These are phyloP conservation scores for Claviceps sorghi DNA, from an alignment of 2,329 filamentous ascomycete genomes.

Conservation along the genomic window DNA sequence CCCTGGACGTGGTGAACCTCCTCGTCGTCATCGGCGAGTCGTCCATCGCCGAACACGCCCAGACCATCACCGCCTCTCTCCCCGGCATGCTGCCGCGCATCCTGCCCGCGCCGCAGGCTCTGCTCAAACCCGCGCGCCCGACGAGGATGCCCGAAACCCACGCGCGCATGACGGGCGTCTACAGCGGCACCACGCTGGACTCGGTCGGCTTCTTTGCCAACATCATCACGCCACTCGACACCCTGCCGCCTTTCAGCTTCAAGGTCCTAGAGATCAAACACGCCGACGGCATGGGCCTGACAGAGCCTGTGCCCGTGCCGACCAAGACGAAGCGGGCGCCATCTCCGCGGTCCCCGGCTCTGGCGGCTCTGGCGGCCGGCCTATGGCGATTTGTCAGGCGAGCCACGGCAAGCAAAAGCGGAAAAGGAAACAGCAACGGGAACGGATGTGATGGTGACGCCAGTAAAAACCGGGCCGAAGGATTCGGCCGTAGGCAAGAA, in stretches of 20 bases:
- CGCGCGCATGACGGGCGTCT: conserved; percentile 43
- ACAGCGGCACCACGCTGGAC: conserved; percentile 38
- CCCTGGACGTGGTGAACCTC: conserved; percentile 46
- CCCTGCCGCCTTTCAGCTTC: conserved; percentile 32
- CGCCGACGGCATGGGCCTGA: conserved; percentile 11
- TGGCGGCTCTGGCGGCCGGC: not conserved
- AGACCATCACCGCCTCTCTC: conserved; percentile 43
- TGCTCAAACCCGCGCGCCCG: conserved; percentile 42
- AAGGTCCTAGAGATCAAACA: conserved; percentile 34
- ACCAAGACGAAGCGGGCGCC: not conserved
- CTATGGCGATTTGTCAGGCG: not conserved
- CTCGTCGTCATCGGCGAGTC: conserved; percentile 49
- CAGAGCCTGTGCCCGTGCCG: not conserved
- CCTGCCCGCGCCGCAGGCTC: conserved; percentile 46
- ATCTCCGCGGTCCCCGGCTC: not conserved
- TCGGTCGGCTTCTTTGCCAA: conserved; percentile 48
- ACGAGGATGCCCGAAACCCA: conserved; percentile 38
- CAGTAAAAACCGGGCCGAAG: not conserved
- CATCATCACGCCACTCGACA: conserved; percentile 41
- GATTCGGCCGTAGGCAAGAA: not conserved
- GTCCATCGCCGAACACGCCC: conserved; percentile 41
- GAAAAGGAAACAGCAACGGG: no score
- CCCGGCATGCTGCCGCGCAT: conserved; percentile 44
- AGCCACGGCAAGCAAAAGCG: not conserved
- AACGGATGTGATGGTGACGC: no score